A percentile compares a stretch with the other conserved stretches of the same genome.
Evolutionary conservation across 306 rosid genomes (phyloP).

Genomic region (Crotalaria pallida): DNA sequence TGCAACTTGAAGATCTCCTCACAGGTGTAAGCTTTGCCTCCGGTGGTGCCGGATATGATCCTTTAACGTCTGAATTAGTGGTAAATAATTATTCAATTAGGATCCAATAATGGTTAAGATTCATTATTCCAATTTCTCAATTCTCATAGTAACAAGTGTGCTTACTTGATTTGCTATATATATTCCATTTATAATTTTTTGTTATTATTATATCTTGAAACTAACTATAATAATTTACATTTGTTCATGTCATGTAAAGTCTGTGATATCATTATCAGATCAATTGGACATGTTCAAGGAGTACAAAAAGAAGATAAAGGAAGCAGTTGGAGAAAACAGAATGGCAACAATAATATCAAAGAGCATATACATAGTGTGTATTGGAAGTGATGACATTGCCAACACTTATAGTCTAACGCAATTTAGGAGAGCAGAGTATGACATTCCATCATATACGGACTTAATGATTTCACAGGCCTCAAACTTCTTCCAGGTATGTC

Average conservation of each 20-base stretch:
- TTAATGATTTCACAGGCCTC: constrained; percentile 51
- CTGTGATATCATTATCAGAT: constrained; percentile 44
- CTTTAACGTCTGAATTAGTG: constrained; percentile 46
- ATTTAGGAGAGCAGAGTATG: constrained; percentile 33
- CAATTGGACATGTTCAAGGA: constrained; percentile 54
- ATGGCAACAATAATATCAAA: constrained; percentile 33
- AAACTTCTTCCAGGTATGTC: constrained; percentile 46
- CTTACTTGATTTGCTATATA: too few relatives aligned
- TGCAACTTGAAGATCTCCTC: constrained; percentile 48
- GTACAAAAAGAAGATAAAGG: constrained; percentile 41
- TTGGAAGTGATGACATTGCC: constrained; percentile 64
- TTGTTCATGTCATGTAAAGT: constrained; percentile 25
- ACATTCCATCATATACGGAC: constrained; percentile 47
- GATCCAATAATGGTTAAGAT: too few relatives aligned
- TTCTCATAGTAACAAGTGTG: too few relatives aligned
- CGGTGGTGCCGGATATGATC: constrained; percentile 67
- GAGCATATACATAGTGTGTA: constrained; percentile 45
- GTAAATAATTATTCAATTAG: constrained; percentile 10
- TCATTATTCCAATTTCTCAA: too few relatives aligned
- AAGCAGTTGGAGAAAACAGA: constrained; percentile 36
- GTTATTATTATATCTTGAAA: not conserved
- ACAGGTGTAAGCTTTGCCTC: constrained; percentile 79
- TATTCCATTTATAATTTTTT: not conserved
- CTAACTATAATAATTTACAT: not conserved
- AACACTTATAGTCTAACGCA: constrained; percentile 43